Base-by-base conservation (phyloP, 805 yeast genomes). In the Candida maltosa region DNA sequence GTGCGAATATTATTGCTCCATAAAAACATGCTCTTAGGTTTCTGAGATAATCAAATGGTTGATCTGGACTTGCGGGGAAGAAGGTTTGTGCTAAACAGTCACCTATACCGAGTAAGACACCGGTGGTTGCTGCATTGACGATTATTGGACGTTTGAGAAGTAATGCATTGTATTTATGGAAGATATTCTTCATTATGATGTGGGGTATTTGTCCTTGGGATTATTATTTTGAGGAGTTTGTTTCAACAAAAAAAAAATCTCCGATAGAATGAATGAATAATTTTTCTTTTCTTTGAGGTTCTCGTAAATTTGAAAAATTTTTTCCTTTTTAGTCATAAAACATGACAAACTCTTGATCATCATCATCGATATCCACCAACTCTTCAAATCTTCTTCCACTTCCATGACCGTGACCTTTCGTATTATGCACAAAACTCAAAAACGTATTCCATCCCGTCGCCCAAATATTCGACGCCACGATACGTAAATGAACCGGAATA, bases 1-100 rank as follows among this genome's bases (percentile, higher is more conserved):
- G 87, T 0, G 91, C 80, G 53, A 87, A 87, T 6, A 87, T 60
- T 2, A 78, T 37, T 0, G 86, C 77, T 0, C 96, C 96, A 50
- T 84, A 88, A 2, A 73, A 36, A 5, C 74, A 67, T 2, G 91
- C 84, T 38, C 95, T 63, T 1, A 66, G 39, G 0, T 89, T 80
- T 39, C 95, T 60, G 3, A 45, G 41, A 29, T 46, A 60, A 46
- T 86, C 87, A 51, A 65, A 81, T 9, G 40, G 32, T 17, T 38
- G 29, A 25, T 29, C 18, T 14, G 32, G 36, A 16, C 7, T 42
- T 20, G 52, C 54, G 6, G 73, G 65, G 51, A 75, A 73, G 5
- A 75, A 47, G 0, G 58, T 28, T 53, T 87, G 95, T 0, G 95
- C 96, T 17, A 83, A 46, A 1, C 58, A 60, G 54, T 87, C 96